Evolutionary conservation across 73 alveolate species (phyloP), one percentile per base, ranked within the genome.

Genomic region (Symbiodinium pilosum): DNA sequence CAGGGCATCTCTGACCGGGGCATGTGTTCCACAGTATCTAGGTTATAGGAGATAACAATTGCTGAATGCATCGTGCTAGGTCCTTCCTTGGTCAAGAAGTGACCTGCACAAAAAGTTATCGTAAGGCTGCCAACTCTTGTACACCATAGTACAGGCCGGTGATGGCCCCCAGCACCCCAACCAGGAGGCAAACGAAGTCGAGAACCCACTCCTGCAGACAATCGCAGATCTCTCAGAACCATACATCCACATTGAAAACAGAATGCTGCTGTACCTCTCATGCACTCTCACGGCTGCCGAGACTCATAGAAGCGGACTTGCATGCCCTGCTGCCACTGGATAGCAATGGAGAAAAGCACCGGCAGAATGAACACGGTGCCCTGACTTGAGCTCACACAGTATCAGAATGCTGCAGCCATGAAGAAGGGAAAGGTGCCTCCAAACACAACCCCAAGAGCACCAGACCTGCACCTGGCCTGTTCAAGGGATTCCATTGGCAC

Each of bases 331-430:
- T 77, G 87, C 87, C 87, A 51, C 47, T 77, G 87, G 52, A 77
- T 34, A 44, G 47, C 87, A 12, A 77, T 28, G 8, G 87, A 34
- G 47, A 77, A 77, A 34, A 77, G 38, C 54, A 77, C 87, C 34
- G 87, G 87, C n/a, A 77, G 87, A 24, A 77, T 77, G 87, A 77
- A 77, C 18, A 77, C 87, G 43, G 87, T 77, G 87, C 87, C 87
- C 81, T 64, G 81, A 34, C 30, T 38, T 54, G 73, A 30, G 34
- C 6, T 47, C 59, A 47, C 59, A 47, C 14, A 6, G 6, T 14
- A 47, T 47, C 59, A 47, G n/a, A n/a, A n/a, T n/a, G n/a, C n/a
- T n/a, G n/a, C n/a, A n/a, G n/a, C n/a, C n/a, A n/a, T n/a, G n/a
- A n/a, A n/a, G n/a, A n/a, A n/a, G n/a, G n/a, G n/a, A n/a, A n/a